Base-by-base conservation (phyloP, 2,329 filamentous ascomycete genomes). In the Alternaria incomplexa region DNA sequence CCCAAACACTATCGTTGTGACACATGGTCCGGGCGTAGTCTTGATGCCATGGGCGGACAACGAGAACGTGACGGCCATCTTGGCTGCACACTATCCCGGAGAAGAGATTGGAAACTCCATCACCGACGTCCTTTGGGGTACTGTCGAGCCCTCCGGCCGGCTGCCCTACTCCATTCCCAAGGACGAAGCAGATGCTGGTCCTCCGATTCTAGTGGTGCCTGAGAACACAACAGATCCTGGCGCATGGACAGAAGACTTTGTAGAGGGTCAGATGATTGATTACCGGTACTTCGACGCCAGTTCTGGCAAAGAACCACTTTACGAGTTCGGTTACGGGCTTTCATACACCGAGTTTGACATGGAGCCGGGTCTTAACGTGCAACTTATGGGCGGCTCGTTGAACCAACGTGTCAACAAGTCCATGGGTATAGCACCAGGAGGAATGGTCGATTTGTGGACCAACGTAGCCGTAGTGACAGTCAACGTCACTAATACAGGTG, bases 101-200 rank as follows among this genome's bases (percentile, higher is more conserved):
- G 75, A 82, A 62, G 79, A 82, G 61, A 71, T 69, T 7, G 80
- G 79, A 3, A 79, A 81, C 53, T 76, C 77, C 2, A 71, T 82
- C 30, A 74, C 73, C 2, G 80, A 81, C 53, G 69, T 82, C 2
- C 82, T 97, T 1, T 93, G 93, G 66, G 93, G 93, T 7, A 85
- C 90, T 20, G 85, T 89, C 9, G 93, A 93, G 69, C 90, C 90
- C 0, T 93, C 89, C 45, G 93, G 94, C 15, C 89, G 91, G 62
- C 82, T 97, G 1, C 93, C 93, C 0, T 97, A 96, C 79, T 96
- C 93, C 0, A 90, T 97, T 46, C 92, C 92, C 11, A 90, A 89
- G 71, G 83, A 84, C 0, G 83, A 90, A 1, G 83, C 86, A 20
- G 92, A 97, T 74, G 94, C 96, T 65, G 58, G 58, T 4, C 75